Conservation (phyloP, 129 eudicot species). For the Tanacetum coccineum region DNA sequence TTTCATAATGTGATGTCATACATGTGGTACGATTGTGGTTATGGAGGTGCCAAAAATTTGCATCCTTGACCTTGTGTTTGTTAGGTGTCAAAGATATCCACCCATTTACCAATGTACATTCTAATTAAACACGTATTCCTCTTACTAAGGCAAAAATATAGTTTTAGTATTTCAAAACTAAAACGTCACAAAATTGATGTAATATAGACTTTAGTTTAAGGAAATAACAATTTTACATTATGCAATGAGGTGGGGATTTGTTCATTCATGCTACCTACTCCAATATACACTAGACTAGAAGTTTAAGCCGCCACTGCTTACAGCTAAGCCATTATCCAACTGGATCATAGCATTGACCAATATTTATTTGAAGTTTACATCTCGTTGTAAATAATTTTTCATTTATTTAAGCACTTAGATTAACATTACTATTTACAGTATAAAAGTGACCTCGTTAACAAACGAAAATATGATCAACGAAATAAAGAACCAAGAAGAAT, state of each 20-base stretch:
- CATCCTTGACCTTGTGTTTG: too few relatives aligned
- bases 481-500: background rate
- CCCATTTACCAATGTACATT: too few relatives aligned
- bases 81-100: too few relatives aligned
- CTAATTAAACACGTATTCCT: too few relatives aligned
- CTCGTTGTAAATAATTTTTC: background rate
- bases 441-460: too few relatives aligned
- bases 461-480: background rate
- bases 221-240: background rate
- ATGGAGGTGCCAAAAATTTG: too few relatives aligned
- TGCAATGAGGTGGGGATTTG: constrained; percentile 18
- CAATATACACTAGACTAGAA: constrained; percentile 1
- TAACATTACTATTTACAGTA: too few relatives aligned
- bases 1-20: too few relatives aligned
- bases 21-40: too few relatives aligned
- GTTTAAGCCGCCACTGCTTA: constrained; percentile 18
- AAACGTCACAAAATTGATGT: too few relatives aligned
- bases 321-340: constrained; percentile 21
- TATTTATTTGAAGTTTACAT: background rate
- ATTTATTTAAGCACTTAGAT: background rate
- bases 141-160: too few relatives aligned
- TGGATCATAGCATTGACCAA: constrained; percentile 16
- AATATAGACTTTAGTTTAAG: background rate
- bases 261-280: constrained; percentile 17
- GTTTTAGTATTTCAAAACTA: too few relatives aligned